A percentile compares a stretch with the other conserved stretches of the same genome.
Conservation (phyloP, 805 yeast genomes). For the Zygoascus flipseniorum region DNA sequence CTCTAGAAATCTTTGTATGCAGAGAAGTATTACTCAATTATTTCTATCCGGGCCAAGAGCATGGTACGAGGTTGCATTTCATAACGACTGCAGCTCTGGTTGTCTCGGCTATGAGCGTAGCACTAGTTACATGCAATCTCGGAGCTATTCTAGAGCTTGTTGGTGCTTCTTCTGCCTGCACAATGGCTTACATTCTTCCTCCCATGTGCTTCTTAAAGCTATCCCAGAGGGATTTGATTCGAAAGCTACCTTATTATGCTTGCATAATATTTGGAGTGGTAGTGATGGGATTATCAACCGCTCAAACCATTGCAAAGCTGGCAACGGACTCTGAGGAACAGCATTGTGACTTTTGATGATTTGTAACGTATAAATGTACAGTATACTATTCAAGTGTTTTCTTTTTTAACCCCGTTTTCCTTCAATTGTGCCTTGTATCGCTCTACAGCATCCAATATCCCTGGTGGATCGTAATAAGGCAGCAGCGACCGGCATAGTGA, state of each 20-base stretch:
- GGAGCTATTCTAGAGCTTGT: slow-evolving; percentile 85
- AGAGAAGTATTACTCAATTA: slow-evolving; percentile 77
- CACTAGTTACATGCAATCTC: slow-evolving; percentile 75
- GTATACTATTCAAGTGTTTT: neutral
- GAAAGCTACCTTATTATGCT: slow-evolving; percentile 48
- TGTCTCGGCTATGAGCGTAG: slow-evolving; percentile 60
- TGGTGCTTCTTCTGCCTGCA: slow-evolving; percentile 88
- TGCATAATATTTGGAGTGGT: slow-evolving; percentile 65
- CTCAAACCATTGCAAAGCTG: slow-evolving; percentile 54
- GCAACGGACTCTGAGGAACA: slow-evolving; percentile 34
- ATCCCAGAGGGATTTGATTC: slow-evolving; percentile 38
- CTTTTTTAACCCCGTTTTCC: neutral
- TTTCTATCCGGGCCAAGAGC: slow-evolving; percentile 26
- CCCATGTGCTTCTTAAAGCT: slow-evolving; percentile 73
- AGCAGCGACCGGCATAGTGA: slow-evolving; percentile 1
- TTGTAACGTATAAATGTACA: neutral
- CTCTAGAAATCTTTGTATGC: slow-evolving; percentile 83
- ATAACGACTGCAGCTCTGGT: slow-evolving; percentile 59
- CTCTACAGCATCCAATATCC: slow-evolving; percentile 2
- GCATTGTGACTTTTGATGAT: slow-evolving; percentile 37
- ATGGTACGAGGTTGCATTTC: slow-evolving; percentile 39
- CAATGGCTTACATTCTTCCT: slow-evolving; percentile 87
- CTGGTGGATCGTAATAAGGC: slow-evolving; percentile 5
- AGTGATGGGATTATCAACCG: slow-evolving; percentile 75
- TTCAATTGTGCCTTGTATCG: neutral